Percentiles rank a stretch among this genome's conserved stretches.
Conservation (phyloP, 495 filamentous ascomycete genomes). For the Xylaria grammica region DNA sequence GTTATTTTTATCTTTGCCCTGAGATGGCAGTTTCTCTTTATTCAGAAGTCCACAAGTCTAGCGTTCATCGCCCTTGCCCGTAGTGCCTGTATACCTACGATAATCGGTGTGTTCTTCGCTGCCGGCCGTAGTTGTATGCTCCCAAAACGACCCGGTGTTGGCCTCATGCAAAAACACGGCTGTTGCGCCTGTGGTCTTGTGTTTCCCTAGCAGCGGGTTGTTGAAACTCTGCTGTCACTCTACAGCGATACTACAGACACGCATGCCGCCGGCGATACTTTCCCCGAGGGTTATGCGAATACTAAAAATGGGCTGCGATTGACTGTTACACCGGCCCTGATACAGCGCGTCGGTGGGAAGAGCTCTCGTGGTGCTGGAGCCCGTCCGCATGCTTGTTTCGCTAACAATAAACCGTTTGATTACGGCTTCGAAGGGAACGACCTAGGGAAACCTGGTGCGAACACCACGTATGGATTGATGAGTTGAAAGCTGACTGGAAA, state of each 20-base stretch:
- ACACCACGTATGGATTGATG: background rate
- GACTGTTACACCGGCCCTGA: conserved; percentile 55
- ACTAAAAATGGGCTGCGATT: conserved; percentile 44
- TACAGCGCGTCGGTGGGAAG: conserved; percentile 55
- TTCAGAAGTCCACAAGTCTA: conserved; percentile 5
- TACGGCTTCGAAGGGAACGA: background rate
- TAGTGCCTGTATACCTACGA: conserved; percentile 31
- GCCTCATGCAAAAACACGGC: conserved; percentile 54
- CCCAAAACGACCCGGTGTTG: conserved; percentile 26
- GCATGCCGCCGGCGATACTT: conserved; percentile 46
- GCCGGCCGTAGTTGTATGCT: conserved; percentile 41
- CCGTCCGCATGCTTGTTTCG: background rate
- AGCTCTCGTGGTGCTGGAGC: background rate
- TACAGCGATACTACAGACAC: conserved; percentile 36
- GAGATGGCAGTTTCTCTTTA: background rate
- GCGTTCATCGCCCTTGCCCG: conserved; percentile 25
- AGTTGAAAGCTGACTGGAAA: too few relatives aligned
- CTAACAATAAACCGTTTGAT: background rate
- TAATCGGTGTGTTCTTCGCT: conserved; percentile 44
- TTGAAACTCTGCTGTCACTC: conserved; percentile 51
- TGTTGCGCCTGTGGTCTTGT: conserved; percentile 51
- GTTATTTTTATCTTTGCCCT: conserved; percentile 19
- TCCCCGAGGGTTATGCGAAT: conserved; percentile 55
- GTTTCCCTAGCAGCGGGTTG: conserved; percentile 41
- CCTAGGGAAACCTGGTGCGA: background rate